A percentile compares a stretch with the other conserved stretches of the same genome.
Conservation (phyloP, 2,329 filamentous ascomycete genomes). For the Sporothrix variecibatus region DNA sequence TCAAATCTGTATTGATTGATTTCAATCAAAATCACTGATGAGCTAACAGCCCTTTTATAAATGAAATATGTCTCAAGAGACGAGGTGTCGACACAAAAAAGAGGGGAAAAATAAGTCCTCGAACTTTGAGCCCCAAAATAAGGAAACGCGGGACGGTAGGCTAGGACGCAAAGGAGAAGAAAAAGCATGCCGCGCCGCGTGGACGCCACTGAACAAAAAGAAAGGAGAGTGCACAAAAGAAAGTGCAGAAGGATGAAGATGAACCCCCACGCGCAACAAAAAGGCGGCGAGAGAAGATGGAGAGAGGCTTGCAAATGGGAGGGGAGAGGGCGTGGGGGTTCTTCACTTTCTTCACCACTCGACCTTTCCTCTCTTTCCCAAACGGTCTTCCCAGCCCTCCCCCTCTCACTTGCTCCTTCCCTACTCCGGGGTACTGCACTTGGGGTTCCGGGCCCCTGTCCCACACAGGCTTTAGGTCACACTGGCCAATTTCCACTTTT, state of each 20-base stretch:
- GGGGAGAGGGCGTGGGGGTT: slow-evolving; percentile 3
- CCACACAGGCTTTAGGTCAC: background rate
- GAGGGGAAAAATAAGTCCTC: background rate
- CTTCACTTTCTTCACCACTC: background rate
- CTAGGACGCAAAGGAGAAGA: background rate
- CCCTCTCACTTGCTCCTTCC: background rate
- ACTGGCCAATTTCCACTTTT: slow-evolving; percentile 14
- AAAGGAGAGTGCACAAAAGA: background rate
- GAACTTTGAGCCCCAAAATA: background rate
- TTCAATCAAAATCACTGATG: background rate
- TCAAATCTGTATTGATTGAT: background rate
- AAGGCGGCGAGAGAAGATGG: background rate
- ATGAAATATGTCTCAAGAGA: background rate
- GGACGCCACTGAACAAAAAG: background rate
- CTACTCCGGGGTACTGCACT: background rate
- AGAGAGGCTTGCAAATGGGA: background rate
- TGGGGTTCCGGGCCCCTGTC: background rate
- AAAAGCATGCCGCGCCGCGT: background rate
- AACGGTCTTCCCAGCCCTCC: background rate
- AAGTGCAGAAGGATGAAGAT: background rate
- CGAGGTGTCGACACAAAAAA: background rate
- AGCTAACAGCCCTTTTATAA: background rate
- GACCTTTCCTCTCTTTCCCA: background rate
- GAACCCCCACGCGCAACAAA: slow-evolving; percentile 15
- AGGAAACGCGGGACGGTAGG: background rate